Evolutionary conservation across 176 grass and related monocot species (phyloP).

Genomic region (Areca catechu): DNA sequence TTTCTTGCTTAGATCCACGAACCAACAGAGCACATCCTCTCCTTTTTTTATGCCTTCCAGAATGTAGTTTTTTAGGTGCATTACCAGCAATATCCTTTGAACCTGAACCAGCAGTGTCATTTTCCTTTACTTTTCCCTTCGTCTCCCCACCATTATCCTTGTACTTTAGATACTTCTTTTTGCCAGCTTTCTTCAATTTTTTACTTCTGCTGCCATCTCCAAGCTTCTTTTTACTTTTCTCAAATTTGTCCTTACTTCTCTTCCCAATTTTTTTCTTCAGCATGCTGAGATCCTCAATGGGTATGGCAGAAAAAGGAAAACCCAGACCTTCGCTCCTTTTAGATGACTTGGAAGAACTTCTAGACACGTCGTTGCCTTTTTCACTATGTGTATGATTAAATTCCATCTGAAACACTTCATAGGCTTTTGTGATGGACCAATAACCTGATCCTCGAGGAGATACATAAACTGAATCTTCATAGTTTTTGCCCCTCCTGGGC

Average conservation of each 20-base stretch:
- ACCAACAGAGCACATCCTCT: slow-evolving; percentile 56
- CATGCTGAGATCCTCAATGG: slow-evolving; percentile 56
- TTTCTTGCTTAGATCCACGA: slow-evolving; percentile 47
- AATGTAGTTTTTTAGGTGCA: slow-evolving; percentile 1
- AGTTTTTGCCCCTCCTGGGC: slow-evolving; percentile 70
- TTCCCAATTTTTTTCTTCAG: slow-evolving; percentile 76
- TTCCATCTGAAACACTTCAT: slow-evolving; percentile 19
- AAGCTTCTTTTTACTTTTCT: slow-evolving; percentile 33
- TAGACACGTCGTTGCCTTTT: slow-evolving; percentile 17
- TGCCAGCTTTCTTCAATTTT: slow-evolving; percentile 20
- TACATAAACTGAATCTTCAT: slow-evolving; percentile 86
- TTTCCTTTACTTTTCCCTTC: slow-evolving; percentile 17
- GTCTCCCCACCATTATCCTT: slow-evolving; percentile 12
- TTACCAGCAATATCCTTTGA: slow-evolving; percentile 10
- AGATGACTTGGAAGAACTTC: slow-evolving; percentile 5
- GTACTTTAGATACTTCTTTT: neutral
- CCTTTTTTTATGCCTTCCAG: slow-evolving; percentile 24
- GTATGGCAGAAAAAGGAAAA: slow-evolving; percentile 27
- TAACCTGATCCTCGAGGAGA: slow-evolving; percentile 61
- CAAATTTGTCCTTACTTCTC: slow-evolving; percentile 30
- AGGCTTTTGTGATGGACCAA: too few species aligned
- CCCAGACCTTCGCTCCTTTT: slow-evolving; percentile 25
- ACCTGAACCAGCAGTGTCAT: slow-evolving; percentile 8
- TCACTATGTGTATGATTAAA: slow-evolving; percentile 27
- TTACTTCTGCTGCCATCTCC: slow-evolving; percentile 28